Conservation (phyloP, 139 green algal species). For the Deuterostichococcus epilithicus region DNA sequence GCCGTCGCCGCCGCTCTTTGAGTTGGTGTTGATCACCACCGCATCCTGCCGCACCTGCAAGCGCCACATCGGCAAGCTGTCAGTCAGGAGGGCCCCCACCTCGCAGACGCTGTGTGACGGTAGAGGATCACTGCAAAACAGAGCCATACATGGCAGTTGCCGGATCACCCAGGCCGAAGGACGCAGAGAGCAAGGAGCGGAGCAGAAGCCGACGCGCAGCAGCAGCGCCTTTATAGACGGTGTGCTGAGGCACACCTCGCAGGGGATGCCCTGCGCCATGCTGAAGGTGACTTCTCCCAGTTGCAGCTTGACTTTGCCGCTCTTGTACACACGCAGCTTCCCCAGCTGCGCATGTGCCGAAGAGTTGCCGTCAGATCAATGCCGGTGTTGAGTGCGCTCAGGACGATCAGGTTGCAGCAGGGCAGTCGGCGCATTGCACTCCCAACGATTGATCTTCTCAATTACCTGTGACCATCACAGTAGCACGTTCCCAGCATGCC, state of each 20-base stretch:
- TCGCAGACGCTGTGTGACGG: too few relatives aligned
- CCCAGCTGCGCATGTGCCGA: slow-evolving; percentile 28
- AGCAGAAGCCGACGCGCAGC: too few relatives aligned
- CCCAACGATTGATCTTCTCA: neutral
- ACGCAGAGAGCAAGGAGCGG: too few relatives aligned
- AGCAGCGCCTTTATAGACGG: too few relatives aligned
- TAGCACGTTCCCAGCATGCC: slow-evolving; percentile 30
- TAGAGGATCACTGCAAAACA: too few relatives aligned
- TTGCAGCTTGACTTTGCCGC: slow-evolving; percentile 67
- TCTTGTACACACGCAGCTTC: slow-evolving; percentile 66
- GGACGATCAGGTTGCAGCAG: too few relatives aligned
- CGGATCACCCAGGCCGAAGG: too few relatives aligned
- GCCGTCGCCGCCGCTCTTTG: neutral
- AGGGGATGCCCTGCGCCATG: slow-evolving; percentile 44
- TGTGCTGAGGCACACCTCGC: slow-evolving; percentile 37
- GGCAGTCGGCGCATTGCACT: too few relatives aligned
- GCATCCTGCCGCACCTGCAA: neutral
- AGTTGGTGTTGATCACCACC: neutral
- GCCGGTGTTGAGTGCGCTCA: too few relatives aligned
- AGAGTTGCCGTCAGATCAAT: neutral
- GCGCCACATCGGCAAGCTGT: neutral
- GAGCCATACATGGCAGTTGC: too few relatives aligned
- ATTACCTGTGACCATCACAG: neutral
- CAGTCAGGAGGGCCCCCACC: too few relatives aligned
- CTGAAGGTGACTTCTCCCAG: slow-evolving; percentile 70